Evolutionary conservation across 2,329 filamentous ascomycete species (phyloP), one percentile per base, ranked within the genome.

Genomic region (Plenodomus biglobosus): DNA sequence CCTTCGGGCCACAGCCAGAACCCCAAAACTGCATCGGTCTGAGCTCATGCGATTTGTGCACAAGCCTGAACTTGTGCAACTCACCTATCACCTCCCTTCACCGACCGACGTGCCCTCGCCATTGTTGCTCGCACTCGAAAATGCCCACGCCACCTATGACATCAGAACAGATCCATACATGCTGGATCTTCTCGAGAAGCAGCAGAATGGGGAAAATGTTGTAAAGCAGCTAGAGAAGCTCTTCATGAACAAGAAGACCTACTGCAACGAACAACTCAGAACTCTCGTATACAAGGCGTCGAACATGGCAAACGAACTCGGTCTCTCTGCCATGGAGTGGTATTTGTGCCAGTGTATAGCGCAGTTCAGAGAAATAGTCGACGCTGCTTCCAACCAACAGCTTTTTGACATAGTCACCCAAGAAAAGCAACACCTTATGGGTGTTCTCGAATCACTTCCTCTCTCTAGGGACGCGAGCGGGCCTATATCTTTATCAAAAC

Each of bases 1-100:
- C 35, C 74, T 96, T 37, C 80, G 91, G 65, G 82, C 89, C 1
- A 75, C 82, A 24, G 88, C 86, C 55, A 81, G 79, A 50, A 86
- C 85, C 1, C 91, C 91, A 0, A 85, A 81, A 2, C 61, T 80
- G 1, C 82, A 92, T 62, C 80, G 87, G 1, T 79, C 82, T 11
- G 88, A 94, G 55, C 79, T 95, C 2, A 67, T 88, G n/a, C 75
- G 76, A 16, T 78, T 84, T 58, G 84, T 87, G 2, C 85, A 90
- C 56, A 81, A 76, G n/a, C 90, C 90, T 1, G 64, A 75, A 8
- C 70, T 91, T 27, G 44, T 68, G 8, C 71, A 62, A 22, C 55
- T 80, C 8, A 52, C 61, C 3, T 69, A 66, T 37, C 38, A 49
- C 2, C 11, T 74, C 67, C 45, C 36, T 27, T 22, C 18, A 19